Evolutionary conservation across 805 yeast genomes (phyloP), one percentile per base, ranked within the genome.

Genomic region (Yarrowia sp.): DNA sequence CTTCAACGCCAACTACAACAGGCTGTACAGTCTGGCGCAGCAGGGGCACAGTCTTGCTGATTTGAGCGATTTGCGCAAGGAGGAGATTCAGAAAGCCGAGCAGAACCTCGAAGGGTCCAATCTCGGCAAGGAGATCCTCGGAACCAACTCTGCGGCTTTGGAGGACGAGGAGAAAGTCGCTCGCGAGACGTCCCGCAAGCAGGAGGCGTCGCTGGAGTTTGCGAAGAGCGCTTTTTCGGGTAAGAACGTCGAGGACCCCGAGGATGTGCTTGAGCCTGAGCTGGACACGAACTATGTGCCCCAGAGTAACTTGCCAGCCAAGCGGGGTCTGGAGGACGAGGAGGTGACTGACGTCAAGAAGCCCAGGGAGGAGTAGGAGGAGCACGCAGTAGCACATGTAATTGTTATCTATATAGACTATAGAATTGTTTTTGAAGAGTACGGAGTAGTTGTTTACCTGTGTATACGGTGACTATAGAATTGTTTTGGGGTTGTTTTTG

Each of bases 1-100:
- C 53, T 66, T 68, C 51, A 65, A 68, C 22, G 58, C 65, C n/a
- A 31, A 59, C 19, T 65, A 66, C 42, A 68, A 67, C 36, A 42
- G 44, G 6, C 55, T 68, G 24, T 65, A 60, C 35, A 64, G 39
- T 18, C 32, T 63, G 46, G 62, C 64, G 4, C 29, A 46, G 29
- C 39, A 51, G 36, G 63, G 63, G 4, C 61, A 59, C 24, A 62
- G 65, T 36, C 62, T 65, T 24, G 60, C 27, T 32, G 64, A 24
- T n/a, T 29, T 33, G 41, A 32, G 31, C 22, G 35, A 33, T n/a
- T 33, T 51, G 58, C 42, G 24, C 5, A 6, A 4, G 24, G 42
- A 27, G 10, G 33, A 21, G 19, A 21, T 24, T n/a, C n/a, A n/a
- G n/a, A n/a, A n/a, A n/a, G n/a, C n/a, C n/a, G n/a, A n/a, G n/a